Conservation (phyloP, 768 basidiomycete genomes). For the Suillus subalutaceus region DNA sequence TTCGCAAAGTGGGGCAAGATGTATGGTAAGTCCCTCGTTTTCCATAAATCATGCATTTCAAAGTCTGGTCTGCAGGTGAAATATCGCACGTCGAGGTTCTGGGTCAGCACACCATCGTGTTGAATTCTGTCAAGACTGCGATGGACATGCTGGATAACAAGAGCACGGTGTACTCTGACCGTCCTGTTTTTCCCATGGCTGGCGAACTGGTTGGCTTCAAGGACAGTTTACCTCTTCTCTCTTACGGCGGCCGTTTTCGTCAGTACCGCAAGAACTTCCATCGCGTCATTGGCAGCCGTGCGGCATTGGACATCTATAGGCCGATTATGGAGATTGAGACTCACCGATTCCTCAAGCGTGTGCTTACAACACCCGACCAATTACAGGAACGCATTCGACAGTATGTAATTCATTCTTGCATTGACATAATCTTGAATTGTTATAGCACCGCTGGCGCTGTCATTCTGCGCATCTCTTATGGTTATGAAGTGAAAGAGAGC, state of each 20-base stretch:
- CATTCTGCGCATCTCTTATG: conserved; percentile 57
- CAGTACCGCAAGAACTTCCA: conserved; percentile 45
- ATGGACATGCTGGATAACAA: conserved; percentile 67
- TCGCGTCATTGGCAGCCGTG: conserved; percentile 42
- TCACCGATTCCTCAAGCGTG: conserved; percentile 42
- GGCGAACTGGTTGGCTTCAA: conserved; percentile 37
- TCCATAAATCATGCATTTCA: neutral
- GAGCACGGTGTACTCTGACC: conserved; percentile 65
- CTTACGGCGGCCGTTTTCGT: conserved; percentile 44
- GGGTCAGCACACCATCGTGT: conserved; percentile 57
- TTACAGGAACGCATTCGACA: conserved; percentile 42
- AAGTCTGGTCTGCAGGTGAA: conserved; percentile 44
- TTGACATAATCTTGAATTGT: neutral
- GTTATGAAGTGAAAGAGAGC: conserved; percentile 55
- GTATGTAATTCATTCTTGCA: conserved; percentile 26
- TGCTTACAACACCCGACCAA: conserved; percentile 40
- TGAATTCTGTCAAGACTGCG: conserved; percentile 54
- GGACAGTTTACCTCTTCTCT: conserved; percentile 40
- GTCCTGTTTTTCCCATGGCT: conserved; percentile 49
- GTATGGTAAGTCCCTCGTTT: conserved; percentile 36
- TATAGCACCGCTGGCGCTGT: conserved; percentile 52
- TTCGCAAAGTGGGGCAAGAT: conserved; percentile 47
- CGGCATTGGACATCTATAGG: conserved; percentile 37
- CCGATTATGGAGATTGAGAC: conserved; percentile 43
- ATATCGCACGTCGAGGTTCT: conserved; percentile 64